phyloP scores from a whole-genome alignment of 257 asterid genomes.

The Capsicum pubescens region DNA sequence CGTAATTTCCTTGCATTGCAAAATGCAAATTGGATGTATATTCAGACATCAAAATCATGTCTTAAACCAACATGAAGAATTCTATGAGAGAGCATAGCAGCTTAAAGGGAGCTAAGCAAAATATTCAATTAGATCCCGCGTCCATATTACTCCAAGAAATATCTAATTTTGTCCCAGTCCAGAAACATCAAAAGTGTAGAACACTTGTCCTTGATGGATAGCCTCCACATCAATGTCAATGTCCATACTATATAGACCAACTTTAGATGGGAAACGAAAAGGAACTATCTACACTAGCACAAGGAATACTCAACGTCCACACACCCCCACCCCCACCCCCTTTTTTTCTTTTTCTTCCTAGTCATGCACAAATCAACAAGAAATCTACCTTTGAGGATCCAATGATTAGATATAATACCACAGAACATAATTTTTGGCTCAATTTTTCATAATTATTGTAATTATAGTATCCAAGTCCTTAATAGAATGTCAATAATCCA shows the following conservation, averaged over 20 bases:
- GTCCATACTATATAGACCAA: background rate
- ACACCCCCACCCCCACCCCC: background rate
- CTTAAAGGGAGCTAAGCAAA: background rate
- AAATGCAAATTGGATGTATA: background rate
- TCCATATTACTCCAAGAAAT: background rate
- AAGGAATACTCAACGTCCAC: background rate
- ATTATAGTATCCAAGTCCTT: background rate
- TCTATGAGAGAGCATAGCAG: background rate
- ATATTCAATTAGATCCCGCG: background rate
- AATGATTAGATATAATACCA: background rate
- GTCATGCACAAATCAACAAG: background rate
- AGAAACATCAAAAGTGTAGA: conserved; percentile 4
- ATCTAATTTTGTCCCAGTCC: background rate
- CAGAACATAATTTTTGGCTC: background rate
- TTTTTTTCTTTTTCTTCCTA: background rate
- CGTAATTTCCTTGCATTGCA: conserved; percentile 19
- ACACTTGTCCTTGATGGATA: conserved; percentile 1
- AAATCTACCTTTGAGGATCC: conserved; percentile 5
- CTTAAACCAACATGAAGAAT: background rate
- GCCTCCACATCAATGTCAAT: conserved; percentile 3
- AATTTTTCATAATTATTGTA: background rate
- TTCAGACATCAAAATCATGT: conserved; percentile 9
- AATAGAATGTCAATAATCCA: conserved; percentile 21
- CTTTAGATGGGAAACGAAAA: background rate
- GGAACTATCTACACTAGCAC: background rate